These are phyloP conservation scores for Cephalotrichum gorgonifer DNA, from an alignment of 2,329 filamentous ascomycete species.

Conservation along the genomic window DNA sequence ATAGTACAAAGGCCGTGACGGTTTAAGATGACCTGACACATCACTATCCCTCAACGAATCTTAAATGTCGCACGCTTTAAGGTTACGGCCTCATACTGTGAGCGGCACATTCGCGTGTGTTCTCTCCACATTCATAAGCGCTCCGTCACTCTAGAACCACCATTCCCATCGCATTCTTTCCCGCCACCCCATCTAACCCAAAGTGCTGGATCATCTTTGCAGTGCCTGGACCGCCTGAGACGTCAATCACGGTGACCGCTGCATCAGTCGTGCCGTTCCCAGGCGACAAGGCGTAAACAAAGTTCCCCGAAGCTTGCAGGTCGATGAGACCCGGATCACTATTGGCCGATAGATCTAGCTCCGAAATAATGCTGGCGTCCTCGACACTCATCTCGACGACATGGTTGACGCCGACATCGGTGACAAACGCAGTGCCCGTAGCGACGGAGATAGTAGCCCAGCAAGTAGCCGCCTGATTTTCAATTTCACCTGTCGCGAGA, in stretches of 20 bases:
- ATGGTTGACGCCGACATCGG: conserved; percentile 40
- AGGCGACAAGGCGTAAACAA: conserved; percentile 47
- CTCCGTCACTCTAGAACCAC: conserved; percentile 8
- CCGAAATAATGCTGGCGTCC: conserved; percentile 34
- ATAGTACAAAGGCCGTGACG: too few species aligned
- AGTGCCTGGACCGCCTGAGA: conserved; percentile 6
- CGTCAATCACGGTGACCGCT: conserved; percentile 26
- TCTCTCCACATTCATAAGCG: too few species aligned
- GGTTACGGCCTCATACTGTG: too few species aligned
- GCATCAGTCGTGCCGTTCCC: conserved; percentile 33
- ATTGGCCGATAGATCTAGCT: conserved; percentile 30
- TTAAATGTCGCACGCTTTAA: too few species aligned
- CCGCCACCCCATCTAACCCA: conserved; percentile 14
- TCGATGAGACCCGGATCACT: conserved; percentile 46
- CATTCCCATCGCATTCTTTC: conserved; percentile 19
- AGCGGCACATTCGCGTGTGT: too few species aligned
- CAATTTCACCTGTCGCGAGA: conserved; percentile 27
- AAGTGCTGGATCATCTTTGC: conserved; percentile 22
- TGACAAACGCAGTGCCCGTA: conserved; percentile 45
- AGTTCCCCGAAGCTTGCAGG: conserved; percentile 36
- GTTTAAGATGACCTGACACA: too few species aligned
- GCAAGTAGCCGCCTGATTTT: conserved; percentile 44
- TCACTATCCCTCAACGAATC: too few species aligned
- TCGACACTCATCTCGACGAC: conserved; percentile 44
- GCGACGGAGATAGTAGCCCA: conserved; percentile 41